Evolutionary conservation across 495 filamentous ascomycete species (phyloP), one percentile per base, ranked within the genome.

Genomic region (Thermochaetoides thermophila): DNA sequence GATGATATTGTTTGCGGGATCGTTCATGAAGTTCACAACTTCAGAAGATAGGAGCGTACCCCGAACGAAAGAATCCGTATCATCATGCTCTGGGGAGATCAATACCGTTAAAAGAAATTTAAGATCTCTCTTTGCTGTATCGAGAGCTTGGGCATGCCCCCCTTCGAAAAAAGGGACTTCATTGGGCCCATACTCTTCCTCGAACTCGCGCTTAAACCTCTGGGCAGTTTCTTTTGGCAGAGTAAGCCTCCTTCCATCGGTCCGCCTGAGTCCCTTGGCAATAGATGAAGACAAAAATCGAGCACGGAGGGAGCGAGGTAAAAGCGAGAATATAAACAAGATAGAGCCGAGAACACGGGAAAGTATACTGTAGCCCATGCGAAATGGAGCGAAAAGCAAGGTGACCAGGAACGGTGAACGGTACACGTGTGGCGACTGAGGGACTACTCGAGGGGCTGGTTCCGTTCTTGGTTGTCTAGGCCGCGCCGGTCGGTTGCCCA

Each of bases 71-170:
- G 71, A 61, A 15, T 68, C 67, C 3, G 82, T 95, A 44, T 93
- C 83, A 44, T 95, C 89, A 49, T 97, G 87, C 44, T 96, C 91
- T 0, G 86, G 82, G 1, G 84, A 84, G 11, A 93, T 52, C 5
- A 96, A 64, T 4, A 96, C 61, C 5, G 93, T 78, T 7, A 96
- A 49, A 2, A 97, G 61, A 50, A 91, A 92, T 42, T 86, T 85
- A 32, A 94, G 60, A n/a, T 95, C 83, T 36, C 68, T 73, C 53
- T 96, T 93, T 1, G 89, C 84, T 7, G 73, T 54, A 47, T 97
- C 89, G 33, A 91, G 64, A 0, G 84, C 82, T 53, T 87, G 81
- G 12, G 89, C 83, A 50, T 94, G 93, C 17, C 85, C 84, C 25
- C 74, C 77, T 40, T 93, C 85, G 40, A 77, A 69, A 53, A 87